phyloP scores from a whole-genome alignment of 129 eudicot species.

The Silybum marianum region DNA sequence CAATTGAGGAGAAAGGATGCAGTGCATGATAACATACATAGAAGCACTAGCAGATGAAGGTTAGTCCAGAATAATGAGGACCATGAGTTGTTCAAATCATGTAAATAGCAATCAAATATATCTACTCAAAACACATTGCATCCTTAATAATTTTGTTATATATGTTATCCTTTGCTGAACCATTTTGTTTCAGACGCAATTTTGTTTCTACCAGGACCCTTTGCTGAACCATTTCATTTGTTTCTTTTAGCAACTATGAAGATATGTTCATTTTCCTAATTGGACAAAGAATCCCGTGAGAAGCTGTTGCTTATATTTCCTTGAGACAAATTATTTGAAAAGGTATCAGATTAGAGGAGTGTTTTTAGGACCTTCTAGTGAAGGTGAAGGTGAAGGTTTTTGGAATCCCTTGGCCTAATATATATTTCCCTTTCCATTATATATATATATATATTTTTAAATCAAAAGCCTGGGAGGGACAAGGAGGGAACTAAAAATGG shows the following conservation, averaged over 20 bases:
- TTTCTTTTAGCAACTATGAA: neutral
- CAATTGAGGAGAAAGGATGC: neutral
- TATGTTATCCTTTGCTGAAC: too few species aligned
- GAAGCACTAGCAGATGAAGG: neutral
- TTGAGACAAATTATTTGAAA: neutral
- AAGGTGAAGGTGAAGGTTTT: neutral
- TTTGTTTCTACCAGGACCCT: neutral
- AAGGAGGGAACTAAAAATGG: neutral
- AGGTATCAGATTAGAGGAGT: slow-evolving; percentile 1
- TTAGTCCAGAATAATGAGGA: neutral
- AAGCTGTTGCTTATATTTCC: neutral
- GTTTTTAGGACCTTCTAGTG: neutral
- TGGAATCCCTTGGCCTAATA: neutral
- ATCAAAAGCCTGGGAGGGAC: neutral
- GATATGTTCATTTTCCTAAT: neutral
- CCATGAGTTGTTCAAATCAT: neutral
- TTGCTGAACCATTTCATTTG: neutral
- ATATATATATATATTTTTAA: neutral
- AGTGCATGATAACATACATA: neutral
- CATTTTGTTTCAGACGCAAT: neutral
- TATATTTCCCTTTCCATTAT: neutral
- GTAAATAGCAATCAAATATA: neutral
- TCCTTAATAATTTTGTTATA: too few species aligned
- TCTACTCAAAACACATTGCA: neutral
- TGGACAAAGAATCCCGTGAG: neutral